Evolutionary conservation across 1,284 basidiomycete species (phyloP), one percentile per base, ranked within the genome.

Genomic region (Rhodotorula glutinis): DNA sequence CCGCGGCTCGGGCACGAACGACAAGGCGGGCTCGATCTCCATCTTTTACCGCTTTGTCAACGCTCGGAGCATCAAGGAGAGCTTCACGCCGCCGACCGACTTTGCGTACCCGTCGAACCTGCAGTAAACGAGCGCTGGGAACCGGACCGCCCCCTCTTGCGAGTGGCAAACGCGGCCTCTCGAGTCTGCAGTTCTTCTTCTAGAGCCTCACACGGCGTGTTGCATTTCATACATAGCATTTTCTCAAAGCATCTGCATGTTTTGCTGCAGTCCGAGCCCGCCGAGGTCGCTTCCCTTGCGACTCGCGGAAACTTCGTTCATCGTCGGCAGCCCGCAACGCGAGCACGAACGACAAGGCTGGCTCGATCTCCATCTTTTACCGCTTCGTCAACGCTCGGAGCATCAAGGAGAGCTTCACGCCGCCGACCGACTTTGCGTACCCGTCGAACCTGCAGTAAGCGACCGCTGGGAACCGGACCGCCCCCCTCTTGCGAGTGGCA

Each of bases 291-390:
- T n/a, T n/a, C n/a, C n/a, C n/a, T n/a, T n/a, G n/a, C n/a, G n/a
- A n/a, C n/a, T n/a, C n/a, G n/a, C n/a, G n/a, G n/a, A n/a, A n/a
- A n/a, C n/a, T n/a, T n/a, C n/a, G n/a, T n/a, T n/a, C n/a, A n/a
- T 38, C 33, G 33, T 38, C 33, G 5, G 33, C 33, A 38, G 33
- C 33, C 33, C 33, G 33, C 33, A 38, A 11, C 33, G 33, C 78
- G 94, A 96, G 96, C 40, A 98, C 96, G 71, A 98, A 98, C 82
- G 96, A 98, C 81, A 98, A 98, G 83, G 91, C 92, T 1, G 95
- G 95, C 21, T 60, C 58, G 19, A 47, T 60, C 44, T 64, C 62
- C 10, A 68, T 65, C 55, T 65, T 60, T 69, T 77, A 75, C 73
- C 76, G 77, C 47, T 66, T 78, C 91, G 82, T 92, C 63, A 91